Evolutionary conservation across 139 green algal species (phyloP).

Genomic region (Tetratostichococcus sp.): DNA sequence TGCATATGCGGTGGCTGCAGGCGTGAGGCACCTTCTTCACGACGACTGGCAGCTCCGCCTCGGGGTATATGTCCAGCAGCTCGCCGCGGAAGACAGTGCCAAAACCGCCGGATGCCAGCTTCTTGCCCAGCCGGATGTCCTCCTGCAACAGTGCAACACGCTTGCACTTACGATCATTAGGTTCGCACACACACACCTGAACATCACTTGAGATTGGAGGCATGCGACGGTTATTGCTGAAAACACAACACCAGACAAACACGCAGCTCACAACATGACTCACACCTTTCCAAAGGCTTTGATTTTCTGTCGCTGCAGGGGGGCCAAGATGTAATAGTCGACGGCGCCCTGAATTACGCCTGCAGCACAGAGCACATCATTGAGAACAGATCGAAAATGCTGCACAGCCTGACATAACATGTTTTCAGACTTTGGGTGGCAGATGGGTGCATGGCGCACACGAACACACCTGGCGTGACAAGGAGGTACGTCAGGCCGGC

Average conservation of each 20-base stretch:
- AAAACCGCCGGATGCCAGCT: constrained; percentile 87
- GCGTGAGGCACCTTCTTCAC: constrained; percentile 64
- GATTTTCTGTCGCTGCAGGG: constrained; percentile 39
- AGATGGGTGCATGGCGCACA: too few relatives aligned
- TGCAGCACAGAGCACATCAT: constrained; percentile 16
- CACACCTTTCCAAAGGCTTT: constrained; percentile 30
- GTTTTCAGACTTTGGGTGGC: too few relatives aligned
- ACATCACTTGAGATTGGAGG: too few relatives aligned
- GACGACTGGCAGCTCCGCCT: constrained; percentile 32
- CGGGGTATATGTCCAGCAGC: constrained; percentile 34
- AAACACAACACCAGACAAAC: too few relatives aligned
- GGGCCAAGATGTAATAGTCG: constrained; percentile 75
- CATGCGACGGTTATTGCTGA: too few relatives aligned
- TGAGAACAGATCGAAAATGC: too few relatives aligned
- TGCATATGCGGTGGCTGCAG: neutral
- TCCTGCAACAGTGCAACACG: constrained; percentile 28
- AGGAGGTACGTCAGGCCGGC: constrained; percentile 56
- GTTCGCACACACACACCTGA: too few relatives aligned
- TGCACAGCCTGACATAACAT: too few relatives aligned
- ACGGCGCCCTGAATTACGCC: constrained; percentile 72
- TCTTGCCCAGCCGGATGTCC: constrained; percentile 78
- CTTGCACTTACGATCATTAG: too few relatives aligned
- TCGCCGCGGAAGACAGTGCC: constrained; percentile 82
- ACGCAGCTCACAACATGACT: too few relatives aligned
- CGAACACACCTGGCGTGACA: constrained; percentile 55